A percentile compares a stretch with the other conserved stretches of the same genome.
Evolutionary conservation across 2,329 filamentous ascomycete species (phyloP).

Genomic region (Cytospora leucostoma): DNA sequence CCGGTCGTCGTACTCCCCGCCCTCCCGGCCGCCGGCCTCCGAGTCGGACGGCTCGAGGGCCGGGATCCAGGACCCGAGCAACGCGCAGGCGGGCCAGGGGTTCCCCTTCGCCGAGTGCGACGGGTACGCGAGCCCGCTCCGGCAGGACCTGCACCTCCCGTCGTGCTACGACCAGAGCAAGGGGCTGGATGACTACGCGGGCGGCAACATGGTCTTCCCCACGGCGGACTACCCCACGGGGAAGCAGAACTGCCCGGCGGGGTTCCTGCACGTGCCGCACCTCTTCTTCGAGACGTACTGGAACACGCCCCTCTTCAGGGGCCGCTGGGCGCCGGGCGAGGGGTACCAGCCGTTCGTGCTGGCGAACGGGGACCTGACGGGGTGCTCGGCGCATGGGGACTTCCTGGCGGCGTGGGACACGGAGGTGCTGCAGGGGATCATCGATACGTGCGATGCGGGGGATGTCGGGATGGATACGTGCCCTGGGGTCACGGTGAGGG

Average conservation of each 20-base stretch:
- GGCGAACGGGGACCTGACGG: conserved; percentile 68
- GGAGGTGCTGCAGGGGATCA: conserved; percentile 63
- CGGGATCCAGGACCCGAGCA: conserved; percentile 56
- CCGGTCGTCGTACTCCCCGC: conserved; percentile 48
- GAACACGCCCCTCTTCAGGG: conserved; percentile 55
- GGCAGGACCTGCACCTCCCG: conserved; percentile 70
- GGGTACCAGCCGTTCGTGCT: conserved; percentile 67
- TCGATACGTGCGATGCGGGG: conserved; percentile 65
- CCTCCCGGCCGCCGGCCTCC: conserved; percentile 56
- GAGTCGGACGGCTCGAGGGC: conserved; percentile 59
- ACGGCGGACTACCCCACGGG: conserved; percentile 40
- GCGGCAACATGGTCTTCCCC: conserved; percentile 69
- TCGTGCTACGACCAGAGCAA: conserved; percentile 70
- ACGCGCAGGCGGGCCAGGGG: conserved; percentile 59
- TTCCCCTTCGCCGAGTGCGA: conserved; percentile 73
- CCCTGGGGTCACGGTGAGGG: conserved; percentile 57
- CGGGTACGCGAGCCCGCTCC: conserved; percentile 60
- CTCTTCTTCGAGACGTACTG: conserved; percentile 63
- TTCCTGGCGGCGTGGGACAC: conserved; percentile 75
- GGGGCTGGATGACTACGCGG: conserved; percentile 60
- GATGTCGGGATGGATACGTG: conserved; percentile 64
- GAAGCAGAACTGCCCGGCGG: conserved; percentile 55
- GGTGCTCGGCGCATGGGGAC: conserved; percentile 70
- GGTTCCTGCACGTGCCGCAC: conserved; percentile 57
- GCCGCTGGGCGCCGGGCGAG: conserved; percentile 55